These are phyloP conservation scores for Gymnopilus junonius DNA, from an alignment of 768 basidiomycete genomes.

Conservation along the genomic window DNA sequence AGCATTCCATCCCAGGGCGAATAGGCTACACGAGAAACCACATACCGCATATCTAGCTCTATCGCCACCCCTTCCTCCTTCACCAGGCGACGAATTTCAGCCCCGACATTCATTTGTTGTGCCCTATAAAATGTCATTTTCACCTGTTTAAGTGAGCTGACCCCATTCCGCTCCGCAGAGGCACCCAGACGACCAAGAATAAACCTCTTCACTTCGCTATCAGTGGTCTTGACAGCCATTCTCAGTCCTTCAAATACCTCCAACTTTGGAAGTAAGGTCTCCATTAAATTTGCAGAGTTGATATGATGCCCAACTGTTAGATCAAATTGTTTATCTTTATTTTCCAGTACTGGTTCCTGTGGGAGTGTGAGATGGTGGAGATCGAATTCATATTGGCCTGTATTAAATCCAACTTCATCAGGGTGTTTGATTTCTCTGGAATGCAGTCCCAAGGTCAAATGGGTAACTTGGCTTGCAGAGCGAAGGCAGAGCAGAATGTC, in stretches of 20 bases:
- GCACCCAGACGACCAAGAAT: not conserved
- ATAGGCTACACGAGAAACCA: not conserved
- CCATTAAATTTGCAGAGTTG: not conserved
- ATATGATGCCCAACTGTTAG: not conserved
- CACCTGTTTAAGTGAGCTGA: not conserved
- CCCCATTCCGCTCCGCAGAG: not conserved
- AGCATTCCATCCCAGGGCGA: not conserved
- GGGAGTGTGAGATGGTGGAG: not conserved
- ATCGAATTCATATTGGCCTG: not conserved
- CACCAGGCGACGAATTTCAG: not conserved
- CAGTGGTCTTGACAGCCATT: not conserved
- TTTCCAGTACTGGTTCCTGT: not conserved
- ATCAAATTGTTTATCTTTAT: not conserved
- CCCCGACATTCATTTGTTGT: not conserved
- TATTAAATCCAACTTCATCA: not conserved
- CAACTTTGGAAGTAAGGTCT: not conserved
- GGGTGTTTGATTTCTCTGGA: not conserved
- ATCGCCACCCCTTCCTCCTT: not conserved
- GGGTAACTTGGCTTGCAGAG: not conserved
- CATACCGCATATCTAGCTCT: not conserved
- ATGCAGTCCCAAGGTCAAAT: not conserved
- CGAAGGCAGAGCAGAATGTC: not conserved
- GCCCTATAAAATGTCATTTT: not conserved
- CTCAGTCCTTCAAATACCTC: not conserved
- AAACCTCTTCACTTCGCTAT: not conserved